These are phyloP conservation scores for Geotrichum cucujoidarum DNA, from an alignment of 1,139 yeast genomes.

Conservation along the genomic window DNA sequence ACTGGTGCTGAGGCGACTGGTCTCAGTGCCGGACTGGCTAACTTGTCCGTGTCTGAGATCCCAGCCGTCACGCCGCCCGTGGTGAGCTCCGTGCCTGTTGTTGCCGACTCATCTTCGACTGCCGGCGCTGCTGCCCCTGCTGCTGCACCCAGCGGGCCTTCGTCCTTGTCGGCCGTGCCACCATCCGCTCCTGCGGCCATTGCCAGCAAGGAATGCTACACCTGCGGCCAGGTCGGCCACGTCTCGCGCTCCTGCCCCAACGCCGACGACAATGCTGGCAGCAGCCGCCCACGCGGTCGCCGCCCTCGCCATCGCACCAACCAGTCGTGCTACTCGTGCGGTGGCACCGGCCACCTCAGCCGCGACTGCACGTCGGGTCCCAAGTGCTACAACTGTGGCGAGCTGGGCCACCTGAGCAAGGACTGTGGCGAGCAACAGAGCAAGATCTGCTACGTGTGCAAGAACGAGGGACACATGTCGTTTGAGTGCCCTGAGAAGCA, in stretches of 20 bases:
- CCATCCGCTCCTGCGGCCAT: conserved; percentile 20
- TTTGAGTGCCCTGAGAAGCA: conserved; percentile 57
- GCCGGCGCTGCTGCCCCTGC: conserved; percentile 3
- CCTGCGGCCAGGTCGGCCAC: conserved; percentile 92
- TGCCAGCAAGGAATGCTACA: conserved; percentile 61
- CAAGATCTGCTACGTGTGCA: conserved; percentile 87
- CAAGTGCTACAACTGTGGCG: conserved; percentile 91
- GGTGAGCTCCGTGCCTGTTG: neutral
- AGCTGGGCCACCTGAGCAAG: conserved; percentile 80
- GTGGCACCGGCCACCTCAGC: conserved; percentile 68
- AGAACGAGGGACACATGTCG: conserved; percentile 86
- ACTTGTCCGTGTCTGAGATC: neutral
- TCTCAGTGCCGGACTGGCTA: conserved; percentile 16
- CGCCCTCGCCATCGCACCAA: conserved; percentile 46
- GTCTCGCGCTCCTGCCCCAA: conserved; percentile 76
- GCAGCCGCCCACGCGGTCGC: neutral
- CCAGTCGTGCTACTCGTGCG: conserved; percentile 88
- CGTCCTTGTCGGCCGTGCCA: conserved; percentile 5
- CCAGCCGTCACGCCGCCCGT: neutral
- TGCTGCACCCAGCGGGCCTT: neutral
- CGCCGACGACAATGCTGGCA: neutral
- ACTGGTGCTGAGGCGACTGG: conserved; percentile 21
- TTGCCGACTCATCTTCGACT: neutral
- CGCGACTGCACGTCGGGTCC: conserved; percentile 38
- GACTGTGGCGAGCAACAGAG: conserved; percentile 63